Evolutionary conservation across 164 flowering plant genomes (phyloP), one percentile per base, ranked within the genome.

Genomic region (Cinnamomum micranthum): DNA sequence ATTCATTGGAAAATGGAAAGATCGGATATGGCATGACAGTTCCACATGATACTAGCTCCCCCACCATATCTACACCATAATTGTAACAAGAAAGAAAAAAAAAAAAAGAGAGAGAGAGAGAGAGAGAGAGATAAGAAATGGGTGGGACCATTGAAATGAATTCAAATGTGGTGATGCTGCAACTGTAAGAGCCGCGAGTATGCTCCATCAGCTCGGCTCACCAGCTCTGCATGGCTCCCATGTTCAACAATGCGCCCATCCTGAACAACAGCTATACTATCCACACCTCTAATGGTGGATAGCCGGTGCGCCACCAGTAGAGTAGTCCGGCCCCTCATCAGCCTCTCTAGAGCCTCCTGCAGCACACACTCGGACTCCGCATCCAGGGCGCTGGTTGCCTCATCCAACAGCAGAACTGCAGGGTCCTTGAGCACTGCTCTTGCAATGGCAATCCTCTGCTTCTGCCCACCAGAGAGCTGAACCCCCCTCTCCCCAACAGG

Each of bases 391-490:
- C 98, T 95, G 0, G 98, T 95, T 6, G 97, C 99, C 84, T 95
- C 99, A 51, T 95, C 98, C 0, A 96, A 86, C 2, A 93, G 76
- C 47, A 96, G 86, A 3, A 96, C 86, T 6, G 91, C 64, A 1
- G 98, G 97, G 81, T 94, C 85, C 81, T 91, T 96, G 6, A 96
- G 90, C 25, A 96, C 93, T 0, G 99, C 98, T 59, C 99, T 84
- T 0, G 99, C 98, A 3, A 96, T 94, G 13, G 97, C 99, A 13
- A 96, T 91, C 68, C 99, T 85, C 76, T 96, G 99, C 69, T 91
- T 96, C 76, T 96, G 99, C 20, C 99, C 99, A 2, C 99, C 99
- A 0, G 98, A 92, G 31, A 96, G 89, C 81, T 95, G 99, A 31
- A 95, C 97, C 1, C 99, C 99, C 80, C 97, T 80, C 73, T 95